Conservation (phyloP, 768 basidiomycete species). For the Antrodiella citrinella region DNA sequence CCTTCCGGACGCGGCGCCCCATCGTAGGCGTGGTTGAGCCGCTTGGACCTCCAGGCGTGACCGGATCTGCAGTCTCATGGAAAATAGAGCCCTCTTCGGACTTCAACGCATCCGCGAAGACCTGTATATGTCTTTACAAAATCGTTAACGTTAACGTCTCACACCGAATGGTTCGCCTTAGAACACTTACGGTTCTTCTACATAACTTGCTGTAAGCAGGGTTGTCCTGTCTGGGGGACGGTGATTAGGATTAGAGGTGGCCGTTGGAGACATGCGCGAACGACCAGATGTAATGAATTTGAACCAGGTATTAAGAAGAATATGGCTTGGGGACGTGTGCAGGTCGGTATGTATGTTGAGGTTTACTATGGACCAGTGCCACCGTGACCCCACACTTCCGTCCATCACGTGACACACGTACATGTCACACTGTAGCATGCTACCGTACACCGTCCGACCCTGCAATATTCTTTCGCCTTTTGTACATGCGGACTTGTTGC, state of each 20-base stretch:
- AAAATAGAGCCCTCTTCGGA: slow-evolving; percentile 10
- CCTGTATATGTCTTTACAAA: slow-evolving; percentile 49
- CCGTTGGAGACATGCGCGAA: not conserved
- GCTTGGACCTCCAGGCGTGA: slow-evolving; percentile 4
- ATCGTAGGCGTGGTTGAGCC: slow-evolving; percentile 9
- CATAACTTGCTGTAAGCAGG: slow-evolving; percentile 36
- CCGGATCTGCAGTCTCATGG: slow-evolving; percentile 16
- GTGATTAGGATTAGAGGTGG: not conserved
- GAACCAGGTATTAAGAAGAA: not conserved
- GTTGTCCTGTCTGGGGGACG: not conserved
- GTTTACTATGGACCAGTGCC: too few species aligned
- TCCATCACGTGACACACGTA: too few species aligned
- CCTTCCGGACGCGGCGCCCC: slow-evolving; percentile 59
- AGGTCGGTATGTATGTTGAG: too few species aligned
- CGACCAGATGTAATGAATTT: not conserved
- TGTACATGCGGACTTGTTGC: too few species aligned
- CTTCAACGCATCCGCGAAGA: slow-evolving; percentile 68
- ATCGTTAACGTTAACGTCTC: too few species aligned
- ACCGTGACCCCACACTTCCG: too few species aligned
- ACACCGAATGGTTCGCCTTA: too few species aligned
- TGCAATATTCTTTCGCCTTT: too few species aligned
- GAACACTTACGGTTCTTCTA: slow-evolving; percentile 54
- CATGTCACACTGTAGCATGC: too few species aligned
- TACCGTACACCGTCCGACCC: too few species aligned
- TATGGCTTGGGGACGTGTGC: not conserved